Percentiles rank a stretch among this genome's conserved stretches.
Evolutionary conservation across 192 early-diverging fungal genomes (phyloP).

Genomic region (Podila minutissima): DNA sequence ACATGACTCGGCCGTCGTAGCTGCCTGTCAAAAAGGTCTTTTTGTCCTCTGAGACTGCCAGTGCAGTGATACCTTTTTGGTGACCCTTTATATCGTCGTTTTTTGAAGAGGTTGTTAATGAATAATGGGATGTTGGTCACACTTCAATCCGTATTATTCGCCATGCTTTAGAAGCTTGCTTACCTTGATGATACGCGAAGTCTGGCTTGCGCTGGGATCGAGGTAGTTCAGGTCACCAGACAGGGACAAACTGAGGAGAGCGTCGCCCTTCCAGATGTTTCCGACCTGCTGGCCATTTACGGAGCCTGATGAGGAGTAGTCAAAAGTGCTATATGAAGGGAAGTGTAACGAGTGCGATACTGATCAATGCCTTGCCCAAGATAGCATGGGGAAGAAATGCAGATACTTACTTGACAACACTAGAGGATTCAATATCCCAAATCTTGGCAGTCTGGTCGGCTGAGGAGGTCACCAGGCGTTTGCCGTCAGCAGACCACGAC

Average conservation of each 20-base stretch:
- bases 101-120: conserved; percentile 17
- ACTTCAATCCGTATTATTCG: conserved; percentile 14
- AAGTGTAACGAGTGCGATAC: background rate
- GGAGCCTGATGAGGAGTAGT: conserved; percentile 38
- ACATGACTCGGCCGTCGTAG: conserved; percentile 92
- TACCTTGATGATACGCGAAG: conserved; percentile 65
- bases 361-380: too few species aligned
- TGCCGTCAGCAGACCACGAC: conserved; percentile 88
- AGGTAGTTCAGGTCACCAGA: conserved; percentile 91
- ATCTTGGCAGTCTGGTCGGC: conserved; percentile 89
- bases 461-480: conserved; percentile 80
- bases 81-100: conserved; percentile 71
- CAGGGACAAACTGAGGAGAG: conserved; percentile 82
- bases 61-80: conserved; percentile 84
- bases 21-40: conserved; percentile 85
- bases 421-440: conserved; percentile 85
- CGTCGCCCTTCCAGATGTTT: conserved; percentile 84
- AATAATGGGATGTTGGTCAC: background rate
- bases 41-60: conserved; percentile 60
- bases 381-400: too few species aligned
- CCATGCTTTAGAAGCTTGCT: conserved; percentile 1
- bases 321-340: conserved; percentile 57
- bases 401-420: conserved; percentile 66
- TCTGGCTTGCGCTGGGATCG: conserved; percentile 61
- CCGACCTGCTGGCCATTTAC: conserved; percentile 93